These are phyloP conservation scores for Deinandra increscens DNA, from an alignment of 129 eudicot species.

Conservation along the genomic window DNA sequence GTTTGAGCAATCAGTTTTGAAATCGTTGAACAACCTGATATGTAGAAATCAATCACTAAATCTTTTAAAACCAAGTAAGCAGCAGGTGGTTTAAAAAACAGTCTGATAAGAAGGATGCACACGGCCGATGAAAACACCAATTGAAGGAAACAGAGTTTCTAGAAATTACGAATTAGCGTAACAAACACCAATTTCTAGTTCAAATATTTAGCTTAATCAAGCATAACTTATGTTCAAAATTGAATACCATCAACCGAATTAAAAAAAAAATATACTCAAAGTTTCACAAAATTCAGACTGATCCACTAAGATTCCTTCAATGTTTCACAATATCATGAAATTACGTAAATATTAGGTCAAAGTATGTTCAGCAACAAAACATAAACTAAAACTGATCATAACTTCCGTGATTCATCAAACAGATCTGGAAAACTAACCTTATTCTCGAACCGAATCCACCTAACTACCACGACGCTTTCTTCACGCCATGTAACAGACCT, in stretches of 20 bases:
- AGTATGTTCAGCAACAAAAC: slow-evolving; percentile 1
- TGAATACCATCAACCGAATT: not conserved
- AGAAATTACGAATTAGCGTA: too few species aligned
- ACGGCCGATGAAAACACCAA: too few species aligned
- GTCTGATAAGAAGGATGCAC: too few species aligned
- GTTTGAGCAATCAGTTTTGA: too few species aligned
- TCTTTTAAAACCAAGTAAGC: too few species aligned
- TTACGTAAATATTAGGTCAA: not conserved
- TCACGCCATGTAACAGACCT: slow-evolving; percentile 45
- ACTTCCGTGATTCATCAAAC: slow-evolving; percentile 5
- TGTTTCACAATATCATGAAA: slow-evolving; percentile 9
- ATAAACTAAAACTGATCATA: too few species aligned
- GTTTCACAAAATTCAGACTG: not conserved
- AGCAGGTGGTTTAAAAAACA: too few species aligned
- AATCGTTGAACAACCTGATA: too few species aligned
- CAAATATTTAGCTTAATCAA: slow-evolving; percentile 4
- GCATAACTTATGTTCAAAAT: not conserved
- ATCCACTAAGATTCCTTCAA: not conserved
- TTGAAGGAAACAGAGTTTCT: too few species aligned
- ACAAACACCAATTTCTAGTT: not conserved
- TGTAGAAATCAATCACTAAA: too few species aligned
- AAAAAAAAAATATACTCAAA: not conserved
- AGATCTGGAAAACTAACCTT: slow-evolving; percentile 22
- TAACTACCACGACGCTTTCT: slow-evolving; percentile 56
- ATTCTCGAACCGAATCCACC: not conserved